Evolutionary conservation across 2,329 filamentous ascomycete species (phyloP), one percentile per base, ranked within the genome.

Genomic region (Colletotrichum nymphaeae): DNA sequence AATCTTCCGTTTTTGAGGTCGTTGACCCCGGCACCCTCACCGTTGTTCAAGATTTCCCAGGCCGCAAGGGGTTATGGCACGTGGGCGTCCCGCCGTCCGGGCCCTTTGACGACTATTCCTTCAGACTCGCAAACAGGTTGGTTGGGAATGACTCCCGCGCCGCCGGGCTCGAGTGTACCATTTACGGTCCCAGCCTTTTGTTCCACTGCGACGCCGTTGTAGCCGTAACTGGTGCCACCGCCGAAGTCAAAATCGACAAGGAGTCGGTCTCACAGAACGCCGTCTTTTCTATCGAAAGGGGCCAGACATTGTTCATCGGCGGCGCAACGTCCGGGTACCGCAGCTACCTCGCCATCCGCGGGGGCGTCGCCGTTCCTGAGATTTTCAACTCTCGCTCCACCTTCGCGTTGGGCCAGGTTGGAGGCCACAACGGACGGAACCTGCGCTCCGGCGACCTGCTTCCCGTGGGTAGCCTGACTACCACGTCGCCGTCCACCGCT

Each of bases 41-140:
- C 2, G 82, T 83, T 0, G 76, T 86, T 6, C 84, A 86, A 60
- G 84, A 86, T 57, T 83, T 79, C 24, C 83, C 84, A 0, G 83
- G 84, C 0, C 78, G 85, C 1, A 78, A 77, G 14, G 81, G 81
- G 0, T 81, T 81, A 32, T 84, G 83, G 78, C 78, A 81, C 49
- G 77, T 82, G 1, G 84, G 85, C 0, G 80, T 86, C 9, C 84
- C 85, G 0, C 81, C 80, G 1, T 80, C 81, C 0, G 85, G 85
- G 0, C 84, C 85, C 0, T 85, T 86, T 79, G 84, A 86, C 52
- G 77, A 80, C 19, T 78, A 80, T 12, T 82, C 82, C 0, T 80
- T 81, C 56, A 75, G 79, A 4, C 53, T 83, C 0, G 82, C 81
- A 1, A 85, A 85, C 55, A 69, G 78, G 4, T 75, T 84, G 0